Evolutionary conservation across 148 eudicot species (phyloP).

Genomic region (Amaranthus palmeri): DNA sequence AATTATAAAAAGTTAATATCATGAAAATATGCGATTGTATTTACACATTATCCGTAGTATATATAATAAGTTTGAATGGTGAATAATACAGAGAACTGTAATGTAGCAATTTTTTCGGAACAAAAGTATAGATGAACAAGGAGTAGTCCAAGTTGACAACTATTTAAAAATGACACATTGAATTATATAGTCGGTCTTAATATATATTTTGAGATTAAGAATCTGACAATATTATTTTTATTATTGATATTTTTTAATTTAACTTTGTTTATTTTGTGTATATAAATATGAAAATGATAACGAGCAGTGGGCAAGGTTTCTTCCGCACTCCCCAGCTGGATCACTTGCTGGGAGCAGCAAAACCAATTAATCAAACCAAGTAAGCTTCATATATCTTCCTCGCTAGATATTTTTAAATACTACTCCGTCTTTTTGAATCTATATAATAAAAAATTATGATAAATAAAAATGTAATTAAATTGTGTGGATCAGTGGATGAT

Average conservation of each 20-base stretch:
- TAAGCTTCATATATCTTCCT: neutral
- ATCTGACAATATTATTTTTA: neutral
- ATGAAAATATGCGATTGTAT: no score
- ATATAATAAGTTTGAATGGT: no score
- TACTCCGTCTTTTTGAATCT: no score
- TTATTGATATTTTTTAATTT: neutral
- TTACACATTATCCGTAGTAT: no score
- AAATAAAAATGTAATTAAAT: no score
- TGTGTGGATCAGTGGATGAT: no score
- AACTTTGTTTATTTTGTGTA: neutral
- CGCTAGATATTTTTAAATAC: neutral
- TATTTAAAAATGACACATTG: neutral
- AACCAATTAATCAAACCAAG: slow-evolving; percentile 9
- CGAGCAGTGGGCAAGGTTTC: slow-evolving; percentile 76
- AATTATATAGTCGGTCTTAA: neutral
- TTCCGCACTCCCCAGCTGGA: slow-evolving; percentile 45
- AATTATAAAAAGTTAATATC: no score
- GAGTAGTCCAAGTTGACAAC: neutral
- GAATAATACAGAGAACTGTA: no score
- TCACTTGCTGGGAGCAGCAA: slow-evolving; percentile 33
- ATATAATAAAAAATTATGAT: no score
- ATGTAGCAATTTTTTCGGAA: no score
- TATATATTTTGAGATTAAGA: neutral
- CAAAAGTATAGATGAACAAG: no score
- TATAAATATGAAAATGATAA: neutral